Conservation (phyloP, 768 basidiomycete species). For the Mycena vitilis region DNA sequence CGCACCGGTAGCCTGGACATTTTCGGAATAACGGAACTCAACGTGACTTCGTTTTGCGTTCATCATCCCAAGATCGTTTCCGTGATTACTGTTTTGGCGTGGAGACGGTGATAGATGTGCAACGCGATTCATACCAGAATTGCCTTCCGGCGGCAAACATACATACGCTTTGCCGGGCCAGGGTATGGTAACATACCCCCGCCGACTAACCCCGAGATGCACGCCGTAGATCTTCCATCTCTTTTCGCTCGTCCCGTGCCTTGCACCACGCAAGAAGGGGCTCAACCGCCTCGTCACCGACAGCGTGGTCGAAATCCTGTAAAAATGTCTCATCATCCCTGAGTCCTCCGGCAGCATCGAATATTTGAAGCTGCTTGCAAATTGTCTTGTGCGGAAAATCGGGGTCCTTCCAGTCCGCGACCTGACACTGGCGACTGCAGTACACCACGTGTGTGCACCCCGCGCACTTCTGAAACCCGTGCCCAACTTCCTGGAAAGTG, state of each 20-base stretch:
- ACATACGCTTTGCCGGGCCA: no score
- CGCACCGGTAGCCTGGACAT: no score
- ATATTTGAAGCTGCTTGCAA: not conserved
- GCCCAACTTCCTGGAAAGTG: constrained; percentile 5
- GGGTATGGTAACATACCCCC: no score
- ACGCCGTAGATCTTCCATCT: not conserved
- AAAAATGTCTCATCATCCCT: not conserved
- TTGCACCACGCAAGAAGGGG: not conserved
- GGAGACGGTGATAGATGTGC: no score
- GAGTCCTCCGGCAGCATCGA: no score
- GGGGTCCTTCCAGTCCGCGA: constrained; percentile 21
- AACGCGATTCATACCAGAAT: no score
- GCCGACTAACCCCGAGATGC: not conserved
- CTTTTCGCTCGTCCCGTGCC: not conserved
- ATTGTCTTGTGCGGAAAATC: constrained; percentile 35
- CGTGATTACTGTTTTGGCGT: no score
- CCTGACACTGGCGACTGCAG: constrained; percentile 5
- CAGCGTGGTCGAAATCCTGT: not conserved
- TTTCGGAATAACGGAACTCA: no score
- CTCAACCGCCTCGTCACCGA: not conserved
- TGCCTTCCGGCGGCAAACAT: no score
- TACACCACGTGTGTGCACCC: not conserved
- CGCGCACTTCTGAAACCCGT: constrained; percentile 2
- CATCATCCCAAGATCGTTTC: no score
- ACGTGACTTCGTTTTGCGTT: no score